Evolutionary conservation across 768 basidiomycete species (phyloP).

Genomic region (Hericium rajendrae): DNA sequence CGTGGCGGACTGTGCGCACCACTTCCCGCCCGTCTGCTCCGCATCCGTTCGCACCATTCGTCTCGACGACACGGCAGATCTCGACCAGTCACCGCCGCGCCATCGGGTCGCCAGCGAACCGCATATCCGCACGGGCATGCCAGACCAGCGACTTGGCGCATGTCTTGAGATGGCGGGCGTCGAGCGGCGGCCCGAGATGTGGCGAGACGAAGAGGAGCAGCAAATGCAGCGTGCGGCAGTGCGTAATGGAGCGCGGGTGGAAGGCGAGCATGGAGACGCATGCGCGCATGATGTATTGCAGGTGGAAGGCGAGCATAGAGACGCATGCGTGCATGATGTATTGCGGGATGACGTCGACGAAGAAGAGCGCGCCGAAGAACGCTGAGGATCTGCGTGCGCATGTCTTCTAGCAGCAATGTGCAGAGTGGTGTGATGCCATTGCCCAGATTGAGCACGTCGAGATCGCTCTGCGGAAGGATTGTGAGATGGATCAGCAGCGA

Average conservation of each 20-base stretch:
- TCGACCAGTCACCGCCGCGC: neutral
- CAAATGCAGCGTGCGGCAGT: neutral
- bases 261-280: neutral
- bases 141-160: neutral
- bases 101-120: neutral
- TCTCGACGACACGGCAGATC: neutral
- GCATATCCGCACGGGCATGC: neutral
- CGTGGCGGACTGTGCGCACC: neutral
- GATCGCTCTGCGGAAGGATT: no score
- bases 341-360: neutral
- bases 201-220: neutral
- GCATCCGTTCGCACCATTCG: neutral
- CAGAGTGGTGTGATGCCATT: neutral
- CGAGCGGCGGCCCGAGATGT: neutral
- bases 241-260: neutral
- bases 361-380: neutral
- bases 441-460: neutral
- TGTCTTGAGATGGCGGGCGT: neutral
- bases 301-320: no score
- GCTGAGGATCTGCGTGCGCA: neutral
- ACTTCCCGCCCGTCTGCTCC: neutral
- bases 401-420: neutral
- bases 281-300: no score
- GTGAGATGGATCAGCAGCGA: no score
- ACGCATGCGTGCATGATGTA: neutral